Base-by-base conservation (phyloP, 495 filamentous ascomycete species). In the Aspergillus coremiiformis region DNA sequence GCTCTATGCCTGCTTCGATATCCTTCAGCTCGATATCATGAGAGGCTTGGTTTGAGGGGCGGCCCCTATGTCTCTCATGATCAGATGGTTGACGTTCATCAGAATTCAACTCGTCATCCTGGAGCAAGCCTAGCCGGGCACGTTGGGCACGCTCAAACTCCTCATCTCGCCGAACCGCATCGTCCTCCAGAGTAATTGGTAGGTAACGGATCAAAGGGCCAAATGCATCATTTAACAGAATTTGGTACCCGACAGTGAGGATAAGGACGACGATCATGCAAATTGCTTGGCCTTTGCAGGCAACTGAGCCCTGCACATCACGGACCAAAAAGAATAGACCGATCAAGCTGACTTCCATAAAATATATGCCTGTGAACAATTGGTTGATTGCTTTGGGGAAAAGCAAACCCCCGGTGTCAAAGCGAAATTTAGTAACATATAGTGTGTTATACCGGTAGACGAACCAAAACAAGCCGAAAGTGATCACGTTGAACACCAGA, bases 361-460 rank as follows among this genome's bases (percentile, higher is more conserved):
- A 79, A 62, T 98, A 98, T 9, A 98, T 68, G 0, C 93, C 93
- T 1, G 86, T 91, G 66, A 97, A 97, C 0, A 95, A 83, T 64
- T 98, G 94, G 65, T 96, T 96, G 71, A 98, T 86, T 6, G 93
- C 94, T 15, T 80, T 83, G 3, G 94, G 94, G 60, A 94, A 98
- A 20, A 97, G 78, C 26, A 97, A 76, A 24, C 93, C 93, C 48
- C 93, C 94, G 1, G 93, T 98, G 65, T 98, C 93, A 58, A 85
- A 85, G 39, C 80, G 78, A 66, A 95, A 95, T 44, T 91, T 91
- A 35, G 86, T 91, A 49, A 98, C 90, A 61, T 96, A 97, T 39
- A 98, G 82, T 66, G 93, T 95, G 62, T 92, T 93, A 69, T 98
- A 97, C 20, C 92, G 86, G 68, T 97, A 90, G 4, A 90, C 92